A percentile compares a stretch with the other conserved stretches of the same genome.
Conservation (phyloP, 2,329 filamentous ascomycete species). For the Cordyceps cateniannulata region DNA sequence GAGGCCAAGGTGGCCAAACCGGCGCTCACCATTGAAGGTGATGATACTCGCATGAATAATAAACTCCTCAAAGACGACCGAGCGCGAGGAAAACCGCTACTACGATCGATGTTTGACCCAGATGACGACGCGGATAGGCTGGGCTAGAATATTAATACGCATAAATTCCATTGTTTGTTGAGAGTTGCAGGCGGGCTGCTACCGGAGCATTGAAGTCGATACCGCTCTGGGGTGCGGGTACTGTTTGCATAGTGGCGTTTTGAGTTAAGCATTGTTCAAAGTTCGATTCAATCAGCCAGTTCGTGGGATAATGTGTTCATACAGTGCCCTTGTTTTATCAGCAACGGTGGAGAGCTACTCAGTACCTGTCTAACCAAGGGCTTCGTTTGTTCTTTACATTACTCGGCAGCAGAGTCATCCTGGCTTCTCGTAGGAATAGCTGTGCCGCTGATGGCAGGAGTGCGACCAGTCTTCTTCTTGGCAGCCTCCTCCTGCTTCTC, state of each 20-base stretch:
- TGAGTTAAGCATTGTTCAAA: neutral
- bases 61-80: conserved; percentile 93
- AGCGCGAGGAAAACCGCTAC: conserved; percentile 47
- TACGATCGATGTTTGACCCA: conserved; percentile 67
- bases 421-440: conserved; percentile 65
- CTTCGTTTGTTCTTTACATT: conserved; percentile 16
- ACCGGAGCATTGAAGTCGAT: neutral
- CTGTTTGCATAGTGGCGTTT: neutral
- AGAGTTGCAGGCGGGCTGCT: neutral
- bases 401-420: conserved; percentile 33
- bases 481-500: conserved; percentile 99
- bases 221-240: neutral
- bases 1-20: conserved; percentile 82
- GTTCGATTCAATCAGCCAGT: neutral
- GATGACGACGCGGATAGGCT: conserved; percentile 68
- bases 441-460: conserved; percentile 62
- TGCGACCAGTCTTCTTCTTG: conserved; percentile 85
- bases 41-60: conserved; percentile 78
- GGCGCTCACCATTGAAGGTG: conserved; percentile 79
- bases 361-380: conserved; percentile 5
- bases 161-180: neutral
- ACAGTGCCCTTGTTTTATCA: conserved; percentile 18
- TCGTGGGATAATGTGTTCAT: conserved; percentile 14
- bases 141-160: conserved; percentile 45
- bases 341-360: conserved; percentile 22